These are phyloP conservation scores for Huntiella decipiens DNA, from an alignment of 2,329 filamentous ascomycete genomes.

Conservation along the genomic window DNA sequence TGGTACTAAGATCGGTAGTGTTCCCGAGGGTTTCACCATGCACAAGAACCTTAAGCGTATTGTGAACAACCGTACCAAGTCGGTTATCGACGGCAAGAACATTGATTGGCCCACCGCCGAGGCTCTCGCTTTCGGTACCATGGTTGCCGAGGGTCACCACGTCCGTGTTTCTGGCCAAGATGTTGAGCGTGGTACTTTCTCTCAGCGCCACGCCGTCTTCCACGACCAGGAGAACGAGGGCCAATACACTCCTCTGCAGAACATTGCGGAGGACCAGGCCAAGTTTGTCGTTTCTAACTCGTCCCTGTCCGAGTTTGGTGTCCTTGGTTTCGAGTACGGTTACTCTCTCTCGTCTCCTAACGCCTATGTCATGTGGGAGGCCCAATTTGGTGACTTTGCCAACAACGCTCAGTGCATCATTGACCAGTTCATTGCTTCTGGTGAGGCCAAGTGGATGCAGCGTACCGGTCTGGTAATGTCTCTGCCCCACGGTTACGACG, in stretches of 20 bases:
- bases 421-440: conserved; percentile 95
- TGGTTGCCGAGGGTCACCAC: conserved; percentile 86
- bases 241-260: conserved; percentile 81
- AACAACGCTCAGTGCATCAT: conserved; percentile 99
- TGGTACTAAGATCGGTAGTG: conserved; percentile 56
- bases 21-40: conserved; percentile 69
- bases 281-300: conserved; percentile 97
- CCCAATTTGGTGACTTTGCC: conserved; percentile 97
- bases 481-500: conserved; percentile 92
- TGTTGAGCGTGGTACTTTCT: conserved; percentile 98
- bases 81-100: conserved; percentile 73
- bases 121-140: conserved; percentile 79
- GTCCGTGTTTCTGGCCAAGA: conserved; percentile 96
- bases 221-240: conserved; percentile 92
- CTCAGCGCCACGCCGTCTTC: conserved; percentile 88
- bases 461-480: conserved; percentile 92
- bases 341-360: conserved; percentile 96
- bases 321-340: conserved; percentile 92
- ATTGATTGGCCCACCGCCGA: conserved; percentile 98
- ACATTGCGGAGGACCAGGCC: conserved; percentile 78
- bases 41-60: conserved; percentile 98
- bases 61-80: conserved; percentile 73
- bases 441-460: conserved; percentile 97
- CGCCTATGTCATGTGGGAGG: conserved; percentile 97
- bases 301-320: conserved; percentile 51